A percentile compares a stretch with the other conserved stretches of the same genome.
phyloP scores from a whole-genome alignment of 371 early-diverging fungal species.

The Zopfochytrium polystomum region DNA sequence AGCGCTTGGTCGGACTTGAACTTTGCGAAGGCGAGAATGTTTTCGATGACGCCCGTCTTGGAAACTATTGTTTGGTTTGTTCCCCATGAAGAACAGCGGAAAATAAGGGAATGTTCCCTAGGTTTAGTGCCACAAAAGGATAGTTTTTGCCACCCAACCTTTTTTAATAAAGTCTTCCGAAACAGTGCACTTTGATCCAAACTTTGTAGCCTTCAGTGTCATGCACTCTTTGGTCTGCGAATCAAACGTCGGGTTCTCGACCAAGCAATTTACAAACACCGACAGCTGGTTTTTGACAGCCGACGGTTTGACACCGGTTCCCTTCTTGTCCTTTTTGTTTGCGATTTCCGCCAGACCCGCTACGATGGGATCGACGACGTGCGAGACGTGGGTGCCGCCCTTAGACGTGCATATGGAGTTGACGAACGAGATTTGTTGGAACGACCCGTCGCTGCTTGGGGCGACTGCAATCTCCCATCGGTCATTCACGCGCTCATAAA shows the following conservation, averaged over 20 bases:
- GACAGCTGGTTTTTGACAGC: constrained; percentile 92
- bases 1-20: constrained; percentile 83
- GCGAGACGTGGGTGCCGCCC: constrained; percentile 96
- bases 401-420: constrained; percentile 97
- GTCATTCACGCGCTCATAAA: constrained; percentile 70
- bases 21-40: constrained; percentile 73
- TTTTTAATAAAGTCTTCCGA: constrained; percentile 82
- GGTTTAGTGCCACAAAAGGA: too few species aligned
- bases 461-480: constrained; percentile 98
- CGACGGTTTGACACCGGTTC: constrained; percentile 66
- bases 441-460: constrained; percentile 94
- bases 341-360: constrained; percentile 68
- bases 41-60: constrained; percentile 85
- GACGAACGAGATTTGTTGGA: constrained; percentile 95
- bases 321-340: constrained; percentile 85
- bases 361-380: constrained; percentile 87
- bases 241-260: constrained; percentile 99
- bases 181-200: constrained; percentile 87
- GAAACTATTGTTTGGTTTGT: too few species aligned
- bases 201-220: constrained; percentile 78
- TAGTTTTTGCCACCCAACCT: too few species aligned
- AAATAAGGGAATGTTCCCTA: too few species aligned
- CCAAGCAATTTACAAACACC: constrained; percentile 95
- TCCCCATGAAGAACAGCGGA: too few species aligned
- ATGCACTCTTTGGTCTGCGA: constrained; percentile 99